Evolutionary conservation across 164 flowering plant genomes (phyloP).

Genomic region (Umbilicus rupestris): DNA sequence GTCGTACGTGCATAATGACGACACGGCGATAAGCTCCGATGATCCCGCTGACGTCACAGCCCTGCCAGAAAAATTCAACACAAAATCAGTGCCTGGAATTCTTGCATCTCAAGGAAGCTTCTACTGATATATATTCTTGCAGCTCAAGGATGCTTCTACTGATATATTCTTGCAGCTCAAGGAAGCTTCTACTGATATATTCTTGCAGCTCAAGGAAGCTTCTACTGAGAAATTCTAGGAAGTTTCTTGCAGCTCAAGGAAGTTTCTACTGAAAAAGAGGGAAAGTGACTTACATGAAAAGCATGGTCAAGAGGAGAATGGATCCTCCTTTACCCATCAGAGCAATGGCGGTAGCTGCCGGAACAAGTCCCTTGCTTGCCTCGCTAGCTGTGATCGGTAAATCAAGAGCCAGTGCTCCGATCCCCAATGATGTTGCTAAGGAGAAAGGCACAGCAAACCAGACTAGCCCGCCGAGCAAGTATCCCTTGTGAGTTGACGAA

Average conservation of each 20-base stretch:
- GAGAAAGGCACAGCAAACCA: conserved; percentile 98
- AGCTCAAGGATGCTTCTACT: no score
- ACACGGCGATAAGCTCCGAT: conserved; percentile 87
- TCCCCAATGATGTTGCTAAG: conserved; percentile 65
- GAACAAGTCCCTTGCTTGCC: conserved; percentile 82
- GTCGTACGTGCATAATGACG: conserved; percentile 91
- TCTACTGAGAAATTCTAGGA: no score
- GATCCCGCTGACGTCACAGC: conserved; percentile 98
- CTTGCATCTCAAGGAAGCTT: no score
- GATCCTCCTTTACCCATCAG: conserved; percentile 95
- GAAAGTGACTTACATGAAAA: conserved; percentile 62
- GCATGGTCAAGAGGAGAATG: conserved; percentile 84
- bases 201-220: no score
- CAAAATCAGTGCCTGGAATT: no score
- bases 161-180: no score
- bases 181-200: no score
- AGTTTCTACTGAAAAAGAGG: background rate
- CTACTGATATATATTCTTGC: no score
- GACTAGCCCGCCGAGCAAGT: conserved; percentile 83
- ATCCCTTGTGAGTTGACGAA: conserved; percentile 93
- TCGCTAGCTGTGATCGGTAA: conserved; percentile 69
- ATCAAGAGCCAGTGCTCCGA: conserved; percentile 89
- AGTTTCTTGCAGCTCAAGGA: background rate
- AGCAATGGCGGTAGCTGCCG: conserved; percentile 89
- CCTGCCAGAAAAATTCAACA: no score